A percentile compares a stretch with the other conserved stretches of the same genome.
Conservation (phyloP, 2,329 filamentous ascomycete species). For the Fusarium udum region DNA sequence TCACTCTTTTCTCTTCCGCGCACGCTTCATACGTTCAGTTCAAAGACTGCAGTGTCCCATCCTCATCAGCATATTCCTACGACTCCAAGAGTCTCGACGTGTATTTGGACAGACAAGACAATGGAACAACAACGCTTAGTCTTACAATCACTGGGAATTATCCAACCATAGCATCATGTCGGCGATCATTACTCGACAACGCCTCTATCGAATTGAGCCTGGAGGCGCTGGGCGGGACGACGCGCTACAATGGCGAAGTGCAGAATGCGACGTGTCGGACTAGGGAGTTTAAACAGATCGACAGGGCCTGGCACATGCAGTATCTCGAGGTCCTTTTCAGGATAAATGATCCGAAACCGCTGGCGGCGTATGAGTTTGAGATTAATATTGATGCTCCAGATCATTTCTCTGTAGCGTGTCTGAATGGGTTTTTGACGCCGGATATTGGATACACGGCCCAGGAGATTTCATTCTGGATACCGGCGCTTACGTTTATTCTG, state of each 20-base stretch:
- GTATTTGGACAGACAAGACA: background rate
- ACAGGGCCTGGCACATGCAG: background rate
- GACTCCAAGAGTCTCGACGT: background rate
- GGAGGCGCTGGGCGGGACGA: constrained; percentile 25
- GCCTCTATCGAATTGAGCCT: constrained; percentile 25
- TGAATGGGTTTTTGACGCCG: constrained; percentile 30
- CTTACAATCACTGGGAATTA: background rate
- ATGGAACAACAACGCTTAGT: constrained; percentile 18
- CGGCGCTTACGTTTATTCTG: constrained; percentile 6
- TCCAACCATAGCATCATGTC: constrained; percentile 1
- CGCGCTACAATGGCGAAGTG: constrained; percentile 22
- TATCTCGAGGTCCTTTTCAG: constrained; percentile 1
- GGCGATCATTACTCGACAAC: constrained; percentile 1
- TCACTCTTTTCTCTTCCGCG: background rate
- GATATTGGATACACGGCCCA: constrained; percentile 17
- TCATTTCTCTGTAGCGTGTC: constrained; percentile 20
- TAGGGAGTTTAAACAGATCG: background rate
- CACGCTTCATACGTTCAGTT: constrained; percentile 27
- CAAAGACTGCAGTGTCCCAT: constrained; percentile 21
- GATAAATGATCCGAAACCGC: constrained; percentile 44
- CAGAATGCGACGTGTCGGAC: constrained; percentile 30
- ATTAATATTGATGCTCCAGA: constrained; percentile 29
- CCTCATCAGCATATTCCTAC: constrained; percentile 12
- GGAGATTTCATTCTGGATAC: constrained; percentile 23
- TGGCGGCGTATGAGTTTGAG: constrained; percentile 32